Base-by-base conservation (phyloP, 495 filamentous ascomycete species). In the Bacidia gigantensis region DNA sequence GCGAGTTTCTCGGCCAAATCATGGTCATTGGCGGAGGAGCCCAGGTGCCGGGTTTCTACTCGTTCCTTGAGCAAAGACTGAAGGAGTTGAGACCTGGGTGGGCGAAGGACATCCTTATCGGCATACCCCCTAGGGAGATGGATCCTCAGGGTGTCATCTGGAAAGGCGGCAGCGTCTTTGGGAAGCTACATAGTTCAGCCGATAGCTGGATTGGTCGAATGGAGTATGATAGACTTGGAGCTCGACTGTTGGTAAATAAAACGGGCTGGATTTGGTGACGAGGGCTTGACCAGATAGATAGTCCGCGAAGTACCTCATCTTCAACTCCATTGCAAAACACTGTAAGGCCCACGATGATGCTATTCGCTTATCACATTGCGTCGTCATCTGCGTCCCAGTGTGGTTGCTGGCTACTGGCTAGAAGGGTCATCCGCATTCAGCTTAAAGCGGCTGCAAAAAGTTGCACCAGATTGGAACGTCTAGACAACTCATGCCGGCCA, bases 111-210 rank as follows among this genome's bases (percentile, higher is more conserved):
- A 89, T 98, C 55, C 74, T 97, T 58, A 87, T 97, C 46, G 87
- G 86, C 29, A 77, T 79, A 14, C 89, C 87, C 32, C 93, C 92
- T 1, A 67, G 92, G 55, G 92, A 98, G 59, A 77, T 98, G 62
- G 92, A 97, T 64, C 85, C 87, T 21, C 87, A 95, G 63, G 89
- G 95, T 3, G 85, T 97, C 26, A 83, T 84, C 5, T 98, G 92
- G 92, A 98, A 98, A 74, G 92, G 92, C 1, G 93, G 85, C 2
- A 95, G 89, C 60, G 86, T 98, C 24, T 98, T 96, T 72, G 89
- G 86, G n/a, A 90, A 94, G 69, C 69, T 98, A 62, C 76, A 67
- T 54, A 69, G 72, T 25, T 86, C 84, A 10, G 95, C 96, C 66
- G 93, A 98, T 68, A 87, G 82, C 65, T 97, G 92, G 92, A 87